Percentiles rank a stretch among this genome's conserved stretches.
These are phyloP conservation scores for Aspergillus sp. DNA, from an alignment of 2,329 filamentous ascomycete genomes.

Conservation along the genomic window DNA sequence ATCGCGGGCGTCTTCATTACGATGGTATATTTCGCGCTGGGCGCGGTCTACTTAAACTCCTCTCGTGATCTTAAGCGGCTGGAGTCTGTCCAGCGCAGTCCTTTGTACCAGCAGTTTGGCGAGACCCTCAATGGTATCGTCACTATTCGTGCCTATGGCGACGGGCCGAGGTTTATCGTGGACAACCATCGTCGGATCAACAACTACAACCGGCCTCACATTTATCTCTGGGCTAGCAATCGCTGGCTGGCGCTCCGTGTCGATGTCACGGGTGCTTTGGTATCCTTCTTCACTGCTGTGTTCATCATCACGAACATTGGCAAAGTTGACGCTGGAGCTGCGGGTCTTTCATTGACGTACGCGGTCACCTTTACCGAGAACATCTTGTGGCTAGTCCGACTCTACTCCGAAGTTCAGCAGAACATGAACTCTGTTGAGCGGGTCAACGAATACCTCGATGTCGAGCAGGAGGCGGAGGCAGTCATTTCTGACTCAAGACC, in stretches of 20 bases:
- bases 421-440: conserved; percentile 99
- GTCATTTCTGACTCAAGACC: conserved; percentile 78
- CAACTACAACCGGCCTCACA: conserved; percentile 86
- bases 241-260: conserved; percentile 94
- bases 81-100: conserved; percentile 91
- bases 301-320: conserved; percentile 86
- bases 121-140: conserved; percentile 94
- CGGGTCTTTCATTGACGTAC: conserved; percentile 91
- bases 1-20: conserved; percentile 85
- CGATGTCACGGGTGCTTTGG: conserved; percentile 84
- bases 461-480: conserved; percentile 85
- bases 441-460: conserved; percentile 93
- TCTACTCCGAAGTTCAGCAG: conserved; percentile 94
- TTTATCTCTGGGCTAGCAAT: conserved; percentile 95
- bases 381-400: conserved; percentile 89
- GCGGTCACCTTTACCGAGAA: conserved; percentile 97
- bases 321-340: conserved; percentile 82
- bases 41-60: conserved; percentile 82
- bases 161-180: conserved; percentile 87
- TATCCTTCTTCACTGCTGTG: conserved; percentile 88
- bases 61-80: conserved; percentile 95
- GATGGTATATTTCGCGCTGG: conserved; percentile 76
- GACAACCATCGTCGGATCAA: conserved; percentile 90
- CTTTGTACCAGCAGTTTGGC: conserved; percentile 95
- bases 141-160: conserved; percentile 93